These are phyloP conservation scores for Cryphonectria naterciae DNA, from an alignment of 2,329 filamentous ascomycete species.

Conservation along the genomic window DNA sequence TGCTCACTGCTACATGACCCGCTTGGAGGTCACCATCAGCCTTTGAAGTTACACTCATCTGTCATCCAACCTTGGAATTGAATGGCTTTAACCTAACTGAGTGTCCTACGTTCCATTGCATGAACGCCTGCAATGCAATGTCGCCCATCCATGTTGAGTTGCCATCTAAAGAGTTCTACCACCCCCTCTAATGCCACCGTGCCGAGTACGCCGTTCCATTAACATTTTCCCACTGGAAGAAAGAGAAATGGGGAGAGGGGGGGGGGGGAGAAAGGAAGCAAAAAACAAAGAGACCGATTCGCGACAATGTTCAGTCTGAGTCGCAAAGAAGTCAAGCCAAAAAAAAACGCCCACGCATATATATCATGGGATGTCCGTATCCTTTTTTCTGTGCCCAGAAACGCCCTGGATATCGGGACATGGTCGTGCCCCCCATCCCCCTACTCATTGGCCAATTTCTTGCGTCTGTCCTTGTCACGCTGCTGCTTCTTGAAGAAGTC, in stretches of 20 bases:
- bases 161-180: not conserved
- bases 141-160: not conserved
- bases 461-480: slow-evolving; percentile 63
- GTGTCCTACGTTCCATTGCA: not conserved
- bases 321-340: not conserved
- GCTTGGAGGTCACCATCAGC: too few species aligned
- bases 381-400: not conserved
- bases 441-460: slow-evolving; percentile 24
- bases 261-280: not conserved
- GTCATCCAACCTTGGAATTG: not conserved
- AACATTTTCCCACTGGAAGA: not conserved
- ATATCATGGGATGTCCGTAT: not conserved
- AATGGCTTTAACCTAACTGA: not conserved
- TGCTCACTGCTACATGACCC: not conserved
- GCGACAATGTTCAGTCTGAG: not conserved
- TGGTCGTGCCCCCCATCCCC: too few species aligned
- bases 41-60: not conserved
- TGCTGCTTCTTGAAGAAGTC: slow-evolving; percentile 69
- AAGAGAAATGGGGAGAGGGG: not conserved
- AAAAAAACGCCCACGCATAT: not conserved
- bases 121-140: not conserved
- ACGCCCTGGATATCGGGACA: not conserved
- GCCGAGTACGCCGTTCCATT: not conserved
- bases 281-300: not conserved
- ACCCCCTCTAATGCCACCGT: not conserved